Base-by-base conservation (phyloP, 1,284 basidiomycete species). In the Leccinum pachyderme region DNA sequence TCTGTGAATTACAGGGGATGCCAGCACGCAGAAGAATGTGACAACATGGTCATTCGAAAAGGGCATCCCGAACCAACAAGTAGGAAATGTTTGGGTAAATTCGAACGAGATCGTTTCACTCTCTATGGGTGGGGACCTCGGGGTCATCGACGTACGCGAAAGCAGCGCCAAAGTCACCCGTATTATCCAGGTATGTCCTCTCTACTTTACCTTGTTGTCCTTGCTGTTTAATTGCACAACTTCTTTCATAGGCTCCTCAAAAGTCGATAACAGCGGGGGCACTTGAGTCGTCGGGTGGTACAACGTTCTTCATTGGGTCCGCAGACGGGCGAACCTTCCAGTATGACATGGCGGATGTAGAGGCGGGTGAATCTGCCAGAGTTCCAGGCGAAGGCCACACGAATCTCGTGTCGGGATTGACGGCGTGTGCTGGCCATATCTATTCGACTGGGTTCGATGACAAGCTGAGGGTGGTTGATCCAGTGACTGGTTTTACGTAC, bases 391-490 rank as follows among this genome's bases (percentile, higher is more conserved):
- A 79, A 1, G 83, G 86, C 0, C 93, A 95, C 70, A 76, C 83
- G 4, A 90, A 79, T 46, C 75, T 89, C 47, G 81, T 98, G 25
- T 80, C 87, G 0, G 87, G 82, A 1, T 70, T 98, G 41, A 68
- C 78, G 1, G 74, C 78, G 8, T 73, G 65, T 7, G 73, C 75
- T 33, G 81, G 77, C n/a, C 80, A 74, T 51, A 76, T 89, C 1
- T 87, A 81, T 66, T 87, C 88, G 11, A 75, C 84, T 8, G 91
- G 89, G 4, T 93, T 84, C 68, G 95, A 97, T 62, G 93, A 96
- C 70, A 79, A 75, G 29, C 73, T 95, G 3, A 79, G 84, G 52
- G 88, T 90, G 65, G 81, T 91, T 45, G 77, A 78, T n/a, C 70
- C 48, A 72, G 73, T 13, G 67, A 71, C 31, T 71, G 68, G 56